A percentile compares a stretch with the other conserved stretches of the same genome.
Conservation (phyloP, 2,329 filamentous ascomycete genomes). For the Epichloe festucae region DNA sequence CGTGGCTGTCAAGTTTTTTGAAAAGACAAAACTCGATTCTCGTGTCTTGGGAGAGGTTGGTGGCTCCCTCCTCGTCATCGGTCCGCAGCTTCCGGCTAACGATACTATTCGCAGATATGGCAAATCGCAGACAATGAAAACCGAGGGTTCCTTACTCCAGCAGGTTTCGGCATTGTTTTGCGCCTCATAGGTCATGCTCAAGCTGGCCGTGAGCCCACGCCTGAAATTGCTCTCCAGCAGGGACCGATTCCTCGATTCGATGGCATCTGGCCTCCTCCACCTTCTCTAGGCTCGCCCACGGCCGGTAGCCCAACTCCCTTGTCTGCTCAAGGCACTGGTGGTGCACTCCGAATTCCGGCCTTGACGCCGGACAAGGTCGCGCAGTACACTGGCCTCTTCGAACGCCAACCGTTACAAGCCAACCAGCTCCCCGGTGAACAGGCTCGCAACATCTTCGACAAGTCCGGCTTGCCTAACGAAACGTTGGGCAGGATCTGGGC, state of each 20-base stretch:
- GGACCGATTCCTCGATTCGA: constrained; percentile 91
- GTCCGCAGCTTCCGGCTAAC: constrained; percentile 3
- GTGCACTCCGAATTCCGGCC: constrained; percentile 74
- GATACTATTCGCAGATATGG: constrained; percentile 60
- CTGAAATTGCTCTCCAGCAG: constrained; percentile 70
- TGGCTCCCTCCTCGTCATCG: constrained; percentile 7
- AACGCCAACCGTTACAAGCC: constrained; percentile 70
- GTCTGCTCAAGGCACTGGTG: constrained; percentile 47
- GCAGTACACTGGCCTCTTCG: constrained; percentile 83
- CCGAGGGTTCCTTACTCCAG: constrained; percentile 79
- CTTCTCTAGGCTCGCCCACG: constrained; percentile 25
- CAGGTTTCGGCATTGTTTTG: constrained; percentile 86
- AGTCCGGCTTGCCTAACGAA: constrained; percentile 80
- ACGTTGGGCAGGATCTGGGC: constrained; percentile 92
- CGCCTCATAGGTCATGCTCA: constrained; percentile 94
- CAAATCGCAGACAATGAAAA: constrained; percentile 97
- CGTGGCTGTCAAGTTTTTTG: constrained; percentile 92
- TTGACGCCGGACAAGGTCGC: constrained; percentile 77
- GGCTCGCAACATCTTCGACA: constrained; percentile 91
- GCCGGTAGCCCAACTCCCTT: constrained; percentile 27
- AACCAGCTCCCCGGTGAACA: constrained; percentile 65
- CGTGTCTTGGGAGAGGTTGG: constrained; percentile 75
- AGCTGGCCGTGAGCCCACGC: constrained; percentile 66
- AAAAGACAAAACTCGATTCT: constrained; percentile 82
- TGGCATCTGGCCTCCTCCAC: constrained; percentile 37